Percentiles rank a stretch among this genome's conserved stretches.
These are phyloP conservation scores for Adansonia digitata DNA, from an alignment of 345 rosid species.

Conservation along the genomic window DNA sequence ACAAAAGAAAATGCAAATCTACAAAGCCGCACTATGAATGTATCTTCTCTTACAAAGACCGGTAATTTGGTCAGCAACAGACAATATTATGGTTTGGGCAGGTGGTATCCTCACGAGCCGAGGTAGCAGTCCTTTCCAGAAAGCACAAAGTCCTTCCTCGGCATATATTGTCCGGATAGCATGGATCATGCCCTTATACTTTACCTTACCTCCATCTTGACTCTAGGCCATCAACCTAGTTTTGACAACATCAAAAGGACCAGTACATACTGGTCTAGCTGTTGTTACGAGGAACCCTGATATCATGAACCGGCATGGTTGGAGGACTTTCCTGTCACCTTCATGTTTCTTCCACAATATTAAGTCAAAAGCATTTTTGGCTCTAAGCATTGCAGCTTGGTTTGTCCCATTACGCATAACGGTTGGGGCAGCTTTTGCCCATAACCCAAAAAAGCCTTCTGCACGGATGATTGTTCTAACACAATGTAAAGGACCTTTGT, in stretches of 20 bases:
- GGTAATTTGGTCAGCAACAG: slow-evolving; percentile 88
- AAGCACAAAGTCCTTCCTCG: slow-evolving; percentile 73
- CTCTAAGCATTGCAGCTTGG: slow-evolving; percentile 96
- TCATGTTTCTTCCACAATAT: slow-evolving; percentile 88
- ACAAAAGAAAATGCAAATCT: slow-evolving; percentile 31
- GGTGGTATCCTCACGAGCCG: slow-evolving; percentile 98
- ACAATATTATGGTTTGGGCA: slow-evolving; percentile 98
- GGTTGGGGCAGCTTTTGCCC: slow-evolving; percentile 97
- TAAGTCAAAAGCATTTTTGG: slow-evolving; percentile 75
- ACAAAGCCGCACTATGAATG: slow-evolving; percentile 40
- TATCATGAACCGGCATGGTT: slow-evolving; percentile 95
- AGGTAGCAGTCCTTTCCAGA: slow-evolving; percentile 95
- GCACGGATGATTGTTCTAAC: slow-evolving; percentile 58
- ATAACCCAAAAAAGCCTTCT: slow-evolving; percentile 75
- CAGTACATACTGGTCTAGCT: slow-evolving; percentile 88
- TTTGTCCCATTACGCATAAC: slow-evolving; percentile 97
- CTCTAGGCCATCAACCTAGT: slow-evolving; percentile 95
- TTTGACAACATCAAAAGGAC: slow-evolving; percentile 98
- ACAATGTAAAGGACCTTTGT: slow-evolving; percentile 92
- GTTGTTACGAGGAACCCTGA: slow-evolving; percentile 94
- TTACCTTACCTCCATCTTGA: slow-evolving; percentile 49
- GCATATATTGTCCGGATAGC: slow-evolving; percentile 77
- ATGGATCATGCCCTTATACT: slow-evolving; percentile 89
- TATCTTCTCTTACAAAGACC: slow-evolving; percentile 76
- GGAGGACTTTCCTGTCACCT: slow-evolving; percentile 85